Evolutionary conservation across 768 basidiomycete genomes (phyloP).

Genomic region (Fomitopsis pulvina): DNA sequence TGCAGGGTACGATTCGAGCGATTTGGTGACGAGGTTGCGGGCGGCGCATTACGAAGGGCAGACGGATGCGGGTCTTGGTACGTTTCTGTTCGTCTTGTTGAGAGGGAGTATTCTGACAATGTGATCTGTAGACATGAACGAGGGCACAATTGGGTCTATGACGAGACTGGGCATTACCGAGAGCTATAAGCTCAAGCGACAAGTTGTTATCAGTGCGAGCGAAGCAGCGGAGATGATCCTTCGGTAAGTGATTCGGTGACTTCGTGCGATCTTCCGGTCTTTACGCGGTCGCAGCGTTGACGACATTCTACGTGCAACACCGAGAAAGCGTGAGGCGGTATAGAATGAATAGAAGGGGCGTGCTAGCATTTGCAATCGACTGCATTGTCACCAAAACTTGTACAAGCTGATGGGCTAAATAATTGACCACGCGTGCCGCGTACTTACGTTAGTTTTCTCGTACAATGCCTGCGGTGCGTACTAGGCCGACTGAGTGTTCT

Average conservation of each 20-base stretch:
- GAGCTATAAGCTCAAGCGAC: conserved; percentile 94
- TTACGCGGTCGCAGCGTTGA: conserved; percentile 56
- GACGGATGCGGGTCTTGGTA: conserved; percentile 82
- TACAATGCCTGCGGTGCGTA: too few relatives aligned
- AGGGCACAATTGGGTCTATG: conserved; percentile 86
- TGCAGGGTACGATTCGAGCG: conserved; percentile 96
- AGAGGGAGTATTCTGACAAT: neutral
- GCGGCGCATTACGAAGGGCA: conserved; percentile 93
- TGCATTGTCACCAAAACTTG: too few relatives aligned
- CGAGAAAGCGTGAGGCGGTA: conserved; percentile 78
- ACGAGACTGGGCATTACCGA: conserved; percentile 83
- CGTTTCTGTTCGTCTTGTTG: conserved; percentile 19
- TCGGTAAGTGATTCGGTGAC: conserved; percentile 45
- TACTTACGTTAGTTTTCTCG: too few relatives aligned
- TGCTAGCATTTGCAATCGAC: neutral
- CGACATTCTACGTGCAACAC: conserved; percentile 82
- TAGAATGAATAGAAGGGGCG: conserved; percentile 23
- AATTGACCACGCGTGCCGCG: too few relatives aligned
- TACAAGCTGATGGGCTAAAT: too few relatives aligned
- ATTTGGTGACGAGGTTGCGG: conserved; percentile 82
- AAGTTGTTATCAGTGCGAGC: conserved; percentile 89
- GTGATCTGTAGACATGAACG: conserved; percentile 68
- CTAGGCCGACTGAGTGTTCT: too few relatives aligned
- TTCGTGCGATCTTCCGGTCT: conserved; percentile 2
- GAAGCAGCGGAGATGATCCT: conserved; percentile 99